phyloP scores from a whole-genome alignment of 805 yeast genomes.

The Ogataea zsoltii region DNA sequence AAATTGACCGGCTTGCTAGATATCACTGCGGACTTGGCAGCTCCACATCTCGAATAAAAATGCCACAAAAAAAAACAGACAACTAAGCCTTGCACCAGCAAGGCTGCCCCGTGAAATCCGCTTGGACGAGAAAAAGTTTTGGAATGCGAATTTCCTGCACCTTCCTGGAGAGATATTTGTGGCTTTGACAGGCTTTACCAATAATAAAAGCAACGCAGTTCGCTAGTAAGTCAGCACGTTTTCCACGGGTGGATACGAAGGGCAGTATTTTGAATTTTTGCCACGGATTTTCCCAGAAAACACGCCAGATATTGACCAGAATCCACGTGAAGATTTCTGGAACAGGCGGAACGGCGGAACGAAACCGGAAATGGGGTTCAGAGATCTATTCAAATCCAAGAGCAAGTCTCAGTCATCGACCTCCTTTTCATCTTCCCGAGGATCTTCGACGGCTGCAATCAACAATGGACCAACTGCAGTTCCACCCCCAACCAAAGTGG shows the following conservation, averaged over 20 bases:
- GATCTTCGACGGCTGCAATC: not conserved
- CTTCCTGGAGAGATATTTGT: not conserved
- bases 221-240: not conserved
- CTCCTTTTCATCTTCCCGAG: conserved; percentile 3
- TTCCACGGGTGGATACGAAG: too few relatives aligned
- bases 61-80: conserved; percentile 3
- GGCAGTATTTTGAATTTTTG: too few relatives aligned
- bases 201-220: not conserved
- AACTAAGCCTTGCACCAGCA: conserved; percentile 8
- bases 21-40: too few relatives aligned
- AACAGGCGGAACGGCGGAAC: too few relatives aligned
- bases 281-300: too few relatives aligned
- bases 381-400: conserved; percentile 13
- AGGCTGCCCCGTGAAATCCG: conserved; percentile 7
- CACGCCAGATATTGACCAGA: too few relatives aligned
- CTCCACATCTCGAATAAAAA: not conserved
- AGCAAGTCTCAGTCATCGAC: conserved; percentile 6
- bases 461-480: not conserved
- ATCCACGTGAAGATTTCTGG: too few relatives aligned
- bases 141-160: conserved; percentile 5
- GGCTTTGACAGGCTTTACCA: not conserved
- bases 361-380: conserved; percentile 13
- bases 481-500: not conserved
- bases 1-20: too few relatives aligned
- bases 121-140: conserved; percentile 9